Evolutionary conservation across 805 yeast species (phyloP).

Genomic region (Wickerhamomyces silvicola): DNA sequence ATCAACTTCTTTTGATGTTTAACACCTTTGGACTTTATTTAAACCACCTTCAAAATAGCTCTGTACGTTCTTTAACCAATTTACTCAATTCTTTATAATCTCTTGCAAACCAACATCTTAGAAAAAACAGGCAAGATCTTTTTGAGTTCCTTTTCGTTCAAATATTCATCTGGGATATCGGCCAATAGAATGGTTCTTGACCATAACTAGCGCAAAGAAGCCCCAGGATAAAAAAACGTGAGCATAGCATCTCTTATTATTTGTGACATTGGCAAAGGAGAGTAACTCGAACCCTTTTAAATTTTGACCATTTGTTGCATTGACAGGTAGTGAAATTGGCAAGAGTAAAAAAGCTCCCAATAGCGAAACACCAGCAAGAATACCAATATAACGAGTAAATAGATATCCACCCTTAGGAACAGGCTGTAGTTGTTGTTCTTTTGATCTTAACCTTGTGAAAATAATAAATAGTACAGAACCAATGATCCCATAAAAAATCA

Average conservation of each 20-base stretch:
- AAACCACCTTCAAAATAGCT: conserved; percentile 62
- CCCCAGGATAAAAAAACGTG: conserved; percentile 74
- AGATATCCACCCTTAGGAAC: conserved; percentile 64
- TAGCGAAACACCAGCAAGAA: conserved; percentile 46
- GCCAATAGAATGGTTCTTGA: conserved; percentile 70
- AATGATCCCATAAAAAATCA: conserved; percentile 61
- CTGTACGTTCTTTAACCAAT: conserved; percentile 54
- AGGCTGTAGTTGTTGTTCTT: conserved; percentile 46
- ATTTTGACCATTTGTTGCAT: conserved; percentile 60
- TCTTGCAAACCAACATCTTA: conserved; percentile 57
- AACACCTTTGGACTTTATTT: conserved; percentile 55
- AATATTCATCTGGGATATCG: conserved; percentile 42
- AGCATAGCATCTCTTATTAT: conserved; percentile 63
- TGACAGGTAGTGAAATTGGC: conserved; percentile 69
- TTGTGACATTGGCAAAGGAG: conserved; percentile 53
- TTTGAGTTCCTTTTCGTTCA: conserved; percentile 45
- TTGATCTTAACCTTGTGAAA: conserved; percentile 61
- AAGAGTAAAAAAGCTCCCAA: conserved; percentile 49
- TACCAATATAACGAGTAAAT: conserved; percentile 57
- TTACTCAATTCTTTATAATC: conserved; percentile 52
- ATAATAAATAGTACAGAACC: conserved; percentile 47
- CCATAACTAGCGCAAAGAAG: conserved; percentile 61
- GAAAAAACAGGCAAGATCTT: conserved; percentile 58
- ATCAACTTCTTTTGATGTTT: conserved; percentile 46
- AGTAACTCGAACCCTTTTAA: conserved; percentile 56